Evolutionary conservation across 805 yeast species (phyloP).

Genomic region (Wickerhamiella musiphila): DNA sequence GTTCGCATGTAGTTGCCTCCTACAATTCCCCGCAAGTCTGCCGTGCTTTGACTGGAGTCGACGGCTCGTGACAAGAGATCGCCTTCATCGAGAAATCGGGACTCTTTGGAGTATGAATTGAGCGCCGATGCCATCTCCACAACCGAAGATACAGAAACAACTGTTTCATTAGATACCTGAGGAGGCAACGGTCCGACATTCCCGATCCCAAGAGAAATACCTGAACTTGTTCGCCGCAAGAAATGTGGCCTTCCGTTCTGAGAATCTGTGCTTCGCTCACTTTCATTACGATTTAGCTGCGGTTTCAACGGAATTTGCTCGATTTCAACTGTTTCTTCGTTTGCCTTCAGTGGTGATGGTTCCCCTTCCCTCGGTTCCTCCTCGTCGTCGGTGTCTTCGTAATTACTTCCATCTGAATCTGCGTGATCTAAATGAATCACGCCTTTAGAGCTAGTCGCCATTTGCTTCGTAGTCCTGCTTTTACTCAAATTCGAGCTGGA

Average conservation of each 20-base stretch:
- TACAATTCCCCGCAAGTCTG: slow-evolving; percentile 6
- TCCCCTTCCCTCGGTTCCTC: slow-evolving; percentile 4
- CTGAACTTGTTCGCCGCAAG: slow-evolving; percentile 2
- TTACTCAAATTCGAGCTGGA: too few relatives aligned
- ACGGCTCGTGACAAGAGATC: slow-evolving; percentile 14
- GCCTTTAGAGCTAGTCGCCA: slow-evolving; percentile 2
- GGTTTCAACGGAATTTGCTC: too few relatives aligned
- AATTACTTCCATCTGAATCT: slow-evolving; percentile 3
- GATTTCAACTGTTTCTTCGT: neutral
- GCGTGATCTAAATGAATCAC: slow-evolving; percentile 12
- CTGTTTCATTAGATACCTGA: slow-evolving; percentile 14
- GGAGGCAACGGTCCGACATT: slow-evolving; percentile 16
- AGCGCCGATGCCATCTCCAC: slow-evolving; percentile 16
- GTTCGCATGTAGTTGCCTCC: slow-evolving; percentile 4
- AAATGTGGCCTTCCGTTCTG: neutral
- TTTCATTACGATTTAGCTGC: neutral
- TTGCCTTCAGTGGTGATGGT: neutral
- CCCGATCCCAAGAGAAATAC: slow-evolving; percentile 11
- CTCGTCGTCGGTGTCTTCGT: slow-evolving; percentile 7
- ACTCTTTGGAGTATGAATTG: slow-evolving; percentile 9
- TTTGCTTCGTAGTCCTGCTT: too few relatives aligned
- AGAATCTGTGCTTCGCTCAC: neutral
- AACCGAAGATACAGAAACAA: slow-evolving; percentile 13
- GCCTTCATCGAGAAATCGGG: slow-evolving; percentile 13
- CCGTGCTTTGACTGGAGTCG: slow-evolving; percentile 2